Evolutionary conservation across 345 rosid species (phyloP), one percentile per base, ranked within the genome.

Genomic region (Corchorus olitorius): DNA sequence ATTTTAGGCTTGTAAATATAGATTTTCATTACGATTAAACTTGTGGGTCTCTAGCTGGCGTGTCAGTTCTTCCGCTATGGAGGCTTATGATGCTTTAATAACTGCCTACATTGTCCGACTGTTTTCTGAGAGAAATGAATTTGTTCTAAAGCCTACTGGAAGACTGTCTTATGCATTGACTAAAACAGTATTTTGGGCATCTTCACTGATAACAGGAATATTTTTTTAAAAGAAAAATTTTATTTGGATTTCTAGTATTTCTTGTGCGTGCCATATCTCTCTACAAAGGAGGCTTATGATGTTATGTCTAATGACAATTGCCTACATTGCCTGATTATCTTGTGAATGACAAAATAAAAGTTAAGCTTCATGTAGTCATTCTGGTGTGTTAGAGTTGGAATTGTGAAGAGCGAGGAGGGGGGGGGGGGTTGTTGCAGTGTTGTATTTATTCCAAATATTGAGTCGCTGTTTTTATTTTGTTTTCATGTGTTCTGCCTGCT

Each of bases 251-350:
- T 16, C 15, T 39, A 8, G 3, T 43, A n/a, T 3, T 41, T 41
- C 10, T 65, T 4, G 2, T 7, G n/a, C n/a, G n/a, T n/a, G 4
- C 4, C 0, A 13, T 11, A 5, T 6, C 13, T 43, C 39, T 27
- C 27, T 68, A 0, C 14, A 6, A 68, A 43, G 39, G 55, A 52
- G 43, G 58, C 58, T 68, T 49, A 68, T 68, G 58, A 65, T 65
- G 56, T 41, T 48, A 2, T 50, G 20, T 3, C 43, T 27, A 27
- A 27, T 27, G 27, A 15, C n/a, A 48, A 49, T 20, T 48, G 19
- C 73, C 73, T 8, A 49, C 70, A 65, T 65, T 65, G 16, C 34
- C 70, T 39, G n/a, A 65, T 41, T 70, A 45, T 48, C 8, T 70
- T 13, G 73, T 27, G 45, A 70, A 70, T 19, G 50, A 65, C 53